phyloP scores from a whole-genome alignment of 805 yeast genomes.

The Wickerhamiella azymoides region DNA sequence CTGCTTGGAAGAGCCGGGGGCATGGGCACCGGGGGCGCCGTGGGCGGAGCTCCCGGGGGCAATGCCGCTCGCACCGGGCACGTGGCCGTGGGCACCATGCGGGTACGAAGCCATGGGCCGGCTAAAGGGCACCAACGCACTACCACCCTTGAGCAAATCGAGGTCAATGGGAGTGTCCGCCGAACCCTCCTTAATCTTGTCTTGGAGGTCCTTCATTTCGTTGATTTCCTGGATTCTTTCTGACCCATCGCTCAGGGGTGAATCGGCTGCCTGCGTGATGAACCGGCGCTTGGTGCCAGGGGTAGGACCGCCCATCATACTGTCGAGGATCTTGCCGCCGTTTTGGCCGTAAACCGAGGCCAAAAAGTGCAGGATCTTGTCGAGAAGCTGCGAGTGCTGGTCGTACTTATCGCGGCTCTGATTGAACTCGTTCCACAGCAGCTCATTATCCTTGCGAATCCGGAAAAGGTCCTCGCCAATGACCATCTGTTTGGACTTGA shows the following conservation, averaged over 20 bases:
- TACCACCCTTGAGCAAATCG: not conserved
- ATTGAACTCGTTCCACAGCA: conserved; percentile 82
- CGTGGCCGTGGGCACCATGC: too few species aligned
- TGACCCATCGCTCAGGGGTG: conserved; percentile 4
- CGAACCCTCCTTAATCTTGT: conserved; percentile 15
- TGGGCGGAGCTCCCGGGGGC: too few species aligned
- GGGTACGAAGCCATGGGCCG: conserved; percentile 5
- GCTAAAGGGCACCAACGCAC: conserved; percentile 7
- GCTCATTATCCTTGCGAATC: conserved; percentile 73
- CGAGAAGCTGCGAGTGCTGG: conserved; percentile 75
- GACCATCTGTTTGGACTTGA: conserved; percentile 64
- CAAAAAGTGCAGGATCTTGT: conserved; percentile 72
- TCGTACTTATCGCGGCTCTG: conserved; percentile 73
- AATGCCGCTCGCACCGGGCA: too few species aligned
- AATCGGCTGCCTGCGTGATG: conserved; percentile 17
- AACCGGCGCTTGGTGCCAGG: conserved; percentile 16
- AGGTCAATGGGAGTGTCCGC: not conserved
- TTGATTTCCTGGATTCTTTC: conserved; percentile 15
- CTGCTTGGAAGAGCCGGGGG: not conserved
- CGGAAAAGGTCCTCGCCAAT: conserved; percentile 76
- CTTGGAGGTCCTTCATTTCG: conserved; percentile 19
- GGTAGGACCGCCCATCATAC: conserved; percentile 15
- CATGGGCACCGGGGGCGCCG: too few species aligned
- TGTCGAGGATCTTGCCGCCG: conserved; percentile 30
- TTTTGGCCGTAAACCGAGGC: conserved; percentile 68